phyloP scores from a whole-genome alignment of 2,329 filamentous ascomycete genomes.

The Monilinia polystroma region DNA sequence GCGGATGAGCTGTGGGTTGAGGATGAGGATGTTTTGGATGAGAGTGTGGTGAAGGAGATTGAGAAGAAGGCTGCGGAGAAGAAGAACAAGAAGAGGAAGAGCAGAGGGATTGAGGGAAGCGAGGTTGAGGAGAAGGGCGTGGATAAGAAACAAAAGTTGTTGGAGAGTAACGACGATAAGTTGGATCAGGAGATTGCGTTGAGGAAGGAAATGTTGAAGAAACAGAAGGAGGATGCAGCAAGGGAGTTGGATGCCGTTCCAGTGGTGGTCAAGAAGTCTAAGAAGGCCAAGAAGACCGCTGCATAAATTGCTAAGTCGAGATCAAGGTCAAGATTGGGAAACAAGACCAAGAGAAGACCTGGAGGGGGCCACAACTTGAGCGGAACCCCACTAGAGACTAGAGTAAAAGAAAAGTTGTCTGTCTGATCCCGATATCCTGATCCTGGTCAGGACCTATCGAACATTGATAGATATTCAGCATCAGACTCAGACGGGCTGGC shows the following conservation, averaged over 20 bases:
- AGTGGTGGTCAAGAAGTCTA: slow-evolving; percentile 30
- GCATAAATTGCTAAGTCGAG: background rate
- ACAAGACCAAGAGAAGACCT: background rate
- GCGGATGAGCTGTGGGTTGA: slow-evolving; percentile 90
- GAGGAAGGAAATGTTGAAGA: slow-evolving; percentile 41
- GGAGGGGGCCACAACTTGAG: too few relatives aligned
- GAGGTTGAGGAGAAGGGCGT: slow-evolving; percentile 32
- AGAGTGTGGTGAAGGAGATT: slow-evolving; percentile 44
- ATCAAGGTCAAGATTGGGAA: background rate
- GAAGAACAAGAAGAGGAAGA: slow-evolving; percentile 26
- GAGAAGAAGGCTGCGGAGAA: slow-evolving; percentile 17
- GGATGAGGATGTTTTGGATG: slow-evolving; percentile 67
- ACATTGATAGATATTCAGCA: slow-evolving; percentile 3
- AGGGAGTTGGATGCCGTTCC: slow-evolving; percentile 35
- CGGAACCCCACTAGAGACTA: background rate
- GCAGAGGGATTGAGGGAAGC: slow-evolving; percentile 8
- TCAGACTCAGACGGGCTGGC: slow-evolving; percentile 8
- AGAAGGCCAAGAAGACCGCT: slow-evolving; percentile 35
- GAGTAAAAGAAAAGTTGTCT: background rate
- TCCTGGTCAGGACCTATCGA: background rate
- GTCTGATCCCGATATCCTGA: background rate
- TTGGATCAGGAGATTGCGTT: slow-evolving; percentile 41
- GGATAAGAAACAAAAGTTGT: slow-evolving; percentile 41
- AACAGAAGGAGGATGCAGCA: slow-evolving; percentile 41
- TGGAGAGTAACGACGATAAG: slow-evolving; percentile 40